These are phyloP conservation scores for Tylopilus sp. DNA, from an alignment of 1,284 basidiomycete genomes.

Conservation along the genomic window DNA sequence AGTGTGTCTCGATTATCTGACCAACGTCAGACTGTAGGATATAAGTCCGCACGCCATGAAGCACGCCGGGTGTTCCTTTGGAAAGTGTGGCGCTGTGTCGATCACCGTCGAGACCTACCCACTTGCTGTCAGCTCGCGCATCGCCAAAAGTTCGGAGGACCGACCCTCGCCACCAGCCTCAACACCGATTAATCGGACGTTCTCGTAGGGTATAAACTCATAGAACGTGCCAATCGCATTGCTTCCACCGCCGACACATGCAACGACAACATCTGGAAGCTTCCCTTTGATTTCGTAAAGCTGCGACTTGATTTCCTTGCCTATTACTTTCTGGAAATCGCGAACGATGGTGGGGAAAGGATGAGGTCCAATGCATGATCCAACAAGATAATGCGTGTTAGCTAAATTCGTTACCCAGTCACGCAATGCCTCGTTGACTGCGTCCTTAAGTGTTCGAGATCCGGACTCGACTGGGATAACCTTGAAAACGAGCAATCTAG, in stretches of 20 bases:
- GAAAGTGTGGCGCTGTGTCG: constrained; percentile 90
- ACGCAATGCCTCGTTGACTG: constrained; percentile 94
- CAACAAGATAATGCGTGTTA: constrained; percentile 94
- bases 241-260: constrained; percentile 96
- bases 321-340: constrained; percentile 96
- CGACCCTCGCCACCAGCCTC: constrained; percentile 93
- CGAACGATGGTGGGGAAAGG: constrained; percentile 99
- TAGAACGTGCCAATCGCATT: constrained; percentile 98
- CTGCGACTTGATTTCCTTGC: constrained; percentile 92
- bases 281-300: constrained; percentile 72
- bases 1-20: constrained; percentile 97
- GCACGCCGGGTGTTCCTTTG: constrained; percentile 88
- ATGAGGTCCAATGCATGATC: constrained; percentile 96
- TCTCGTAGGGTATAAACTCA: constrained; percentile 87
- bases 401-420: constrained; percentile 98
- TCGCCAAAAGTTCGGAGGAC: constrained; percentile 6
- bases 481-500: constrained; percentile 36
- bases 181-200: constrained; percentile 85
- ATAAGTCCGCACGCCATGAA: constrained; percentile 96
- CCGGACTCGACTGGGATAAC: constrained; percentile 94
- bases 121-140: constrained; percentile 4
- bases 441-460: constrained; percentile 95
- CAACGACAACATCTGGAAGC: constrained; percentile 92
- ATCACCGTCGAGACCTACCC: constrained; percentile 71
- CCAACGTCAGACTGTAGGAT: constrained; percentile 86